Evolutionary conservation across 257 asterid genomes (phyloP), one percentile per base, ranked within the genome.

Genomic region (Anisodus tanguticus): DNA sequence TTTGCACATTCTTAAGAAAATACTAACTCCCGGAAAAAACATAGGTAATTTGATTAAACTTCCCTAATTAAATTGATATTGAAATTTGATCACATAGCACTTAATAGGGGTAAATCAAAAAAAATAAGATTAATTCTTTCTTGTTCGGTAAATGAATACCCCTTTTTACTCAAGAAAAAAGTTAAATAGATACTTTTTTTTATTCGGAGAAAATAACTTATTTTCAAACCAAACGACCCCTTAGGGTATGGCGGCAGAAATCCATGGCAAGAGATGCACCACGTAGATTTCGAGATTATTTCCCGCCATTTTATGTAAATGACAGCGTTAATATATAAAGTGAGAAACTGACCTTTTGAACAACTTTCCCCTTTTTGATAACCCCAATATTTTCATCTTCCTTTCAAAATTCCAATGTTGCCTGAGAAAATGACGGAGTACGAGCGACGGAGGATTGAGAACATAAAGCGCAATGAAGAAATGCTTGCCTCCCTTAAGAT

Each of bases 401-500:
- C 45, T 2, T 77, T 43, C 83, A 81, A 54, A 10, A 13, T 55
- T 74, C 31, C 9, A 72, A 94, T 91, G 98, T 94, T 86, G 43
- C 71, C 85, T 51, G 71, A 45, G 80, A 85, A 70, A 81, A 54
- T 92, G 87, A 91, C 97, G 10, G 98, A 92, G 37, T 94, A 94
- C 91, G 98, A 96, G 88, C 92, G 90, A 19, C 91, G 87, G 85
- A 90, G 98, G 87, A 89, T 96, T 53, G 97, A 96, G 62, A 96
- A 94, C 91, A 96, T 96, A 6, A 92, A 90, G 87, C 90, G 98
- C 59, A 96, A 94, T 80, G 92, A 87, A 41, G 92, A 96, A 82
- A 93, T 96, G 94, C 81, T 93, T 82, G 94, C 98, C 57, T 93
- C 97, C 85, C 97, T 96, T 86, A 93, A 94, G 55, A 72, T 96